A percentile compares a stretch with the other conserved stretches of the same genome.
Evolutionary conservation across 2,329 filamentous ascomycete genomes (phyloP).

Genomic region (Penicillium sp.): DNA sequence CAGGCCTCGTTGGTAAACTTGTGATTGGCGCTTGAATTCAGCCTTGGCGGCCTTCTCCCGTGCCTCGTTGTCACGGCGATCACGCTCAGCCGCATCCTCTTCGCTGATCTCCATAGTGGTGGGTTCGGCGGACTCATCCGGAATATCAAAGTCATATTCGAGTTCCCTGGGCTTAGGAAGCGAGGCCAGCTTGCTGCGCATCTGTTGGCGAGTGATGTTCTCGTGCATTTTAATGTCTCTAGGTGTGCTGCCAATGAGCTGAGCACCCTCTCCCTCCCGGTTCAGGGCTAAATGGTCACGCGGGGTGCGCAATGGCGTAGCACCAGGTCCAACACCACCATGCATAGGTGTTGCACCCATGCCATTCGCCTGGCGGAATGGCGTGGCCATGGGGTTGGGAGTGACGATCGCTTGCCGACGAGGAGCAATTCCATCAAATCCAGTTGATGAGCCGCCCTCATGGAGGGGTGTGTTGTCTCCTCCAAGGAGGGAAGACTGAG

Average conservation of each 20-base stretch:
- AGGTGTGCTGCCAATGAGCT: slow-evolving; percentile 70
- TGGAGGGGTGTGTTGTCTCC: slow-evolving; percentile 90
- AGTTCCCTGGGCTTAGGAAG: slow-evolving; percentile 89
- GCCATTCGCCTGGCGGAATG: slow-evolving; percentile 66
- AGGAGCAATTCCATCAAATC: slow-evolving; percentile 80
- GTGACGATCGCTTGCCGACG: slow-evolving; percentile 80
- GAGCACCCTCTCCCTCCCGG: slow-evolving; percentile 61
- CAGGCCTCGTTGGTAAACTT: slow-evolving; percentile 82
- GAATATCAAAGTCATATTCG: slow-evolving; percentile 86
- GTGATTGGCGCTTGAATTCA: slow-evolving; percentile 79
- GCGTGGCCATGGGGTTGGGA: slow-evolving; percentile 92
- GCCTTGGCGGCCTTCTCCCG: slow-evolving; percentile 62
- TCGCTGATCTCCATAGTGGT: slow-evolving; percentile 53
- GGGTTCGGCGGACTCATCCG: slow-evolving; percentile 71
- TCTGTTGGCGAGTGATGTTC: slow-evolving; percentile 62
- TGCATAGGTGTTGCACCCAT: slow-evolving; percentile 64
- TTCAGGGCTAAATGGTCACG: slow-evolving; percentile 87
- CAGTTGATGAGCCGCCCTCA: slow-evolving; percentile 77
- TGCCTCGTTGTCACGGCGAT: slow-evolving; percentile 63
- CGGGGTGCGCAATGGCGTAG: slow-evolving; percentile 83
- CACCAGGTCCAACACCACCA: slow-evolving; percentile 55
- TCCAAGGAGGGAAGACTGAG: slow-evolving; percentile 86
- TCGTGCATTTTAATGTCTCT: slow-evolving; percentile 71
- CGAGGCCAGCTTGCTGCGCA: slow-evolving; percentile 65
- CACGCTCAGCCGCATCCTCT: slow-evolving; percentile 70